Evolutionary conservation across 2,329 filamentous ascomycete genomes (phyloP), one percentile per base, ranked within the genome.

Genomic region (Epichloe glyceriae): DNA sequence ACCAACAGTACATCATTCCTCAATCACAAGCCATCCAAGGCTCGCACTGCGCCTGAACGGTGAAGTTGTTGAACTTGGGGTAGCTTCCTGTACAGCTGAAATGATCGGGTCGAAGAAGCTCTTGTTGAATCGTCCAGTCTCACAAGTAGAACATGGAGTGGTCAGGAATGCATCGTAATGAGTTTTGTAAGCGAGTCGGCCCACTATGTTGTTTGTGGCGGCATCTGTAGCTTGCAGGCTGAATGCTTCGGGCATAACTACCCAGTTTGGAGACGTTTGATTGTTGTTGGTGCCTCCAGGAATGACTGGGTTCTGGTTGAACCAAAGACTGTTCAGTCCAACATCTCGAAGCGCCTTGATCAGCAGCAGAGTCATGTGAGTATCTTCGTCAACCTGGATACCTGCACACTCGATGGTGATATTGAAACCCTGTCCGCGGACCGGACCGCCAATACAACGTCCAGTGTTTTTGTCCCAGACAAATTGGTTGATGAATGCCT

Each of bases 231-330:
- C 67, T 45, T 61, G 58, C 33, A 69, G 55, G 17, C 58, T 65
- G 50, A 69, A 67, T 1, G 64, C 58, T 49, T 69, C 66, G 0
- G 67, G 67, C 65, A 69, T 68, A 39, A 69, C 61, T 5, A 69
- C 66, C 67, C 67, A 69, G 51, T 58, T 65, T 3, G 59, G 49
- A 2, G 56, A 54, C 12, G 64, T 61, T 0, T 57, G 48, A 48
- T 61, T 62, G 50, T 60, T 60, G 30, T 57, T 60, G 50, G 60
- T 62, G 41, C 58, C 61, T 4, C 61, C 60, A 15, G 67, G 67
- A 12, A 69, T 56, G n/a, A 57, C 54, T 10, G 67, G 67, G 38
- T 66, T 69, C 51, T 69, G 66, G 50, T 67, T 69, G 56, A 69
- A 69, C 61, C 65, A 66, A 38, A 67, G 60, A 55, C 67, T 69